Base-by-base conservation (phyloP, 1,139 yeast species). In the Debaryomyces coudertii region DNA sequence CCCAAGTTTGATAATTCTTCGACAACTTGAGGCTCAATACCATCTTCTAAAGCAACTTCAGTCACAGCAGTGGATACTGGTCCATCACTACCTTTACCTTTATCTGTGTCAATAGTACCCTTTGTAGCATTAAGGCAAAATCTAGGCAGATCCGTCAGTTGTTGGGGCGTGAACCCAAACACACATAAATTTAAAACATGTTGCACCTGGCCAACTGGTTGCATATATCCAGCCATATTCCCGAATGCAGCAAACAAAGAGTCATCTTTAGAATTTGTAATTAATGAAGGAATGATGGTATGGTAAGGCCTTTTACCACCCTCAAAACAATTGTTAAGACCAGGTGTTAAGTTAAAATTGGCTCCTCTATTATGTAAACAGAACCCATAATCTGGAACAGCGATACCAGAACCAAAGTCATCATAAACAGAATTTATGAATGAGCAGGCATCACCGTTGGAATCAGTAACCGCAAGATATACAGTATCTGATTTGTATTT, bases 151-250 rank as follows among this genome's bases (percentile, higher is more conserved):
- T 88, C 95, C 33, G 87, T 66, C 29, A 90, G 85, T 54, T 83
- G 80, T 61, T 88, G 95, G 1, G 95, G 89, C 45, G 82, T 77
- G 61, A 84, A 67, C 0, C 83, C 82, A 62, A 84, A 88, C 9
- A 83, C 60, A 1, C 79, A 58, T 71, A 88, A 63, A 61, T 88
- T 88, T 51, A 86, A 63, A 29, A 82, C 84, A 45, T 87, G 92
- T 58, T 87, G 93, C 3, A 88, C 83, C 55, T 88, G 96, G 1
- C 93, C 92, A 53, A 86, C 90, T 2, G 95, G 95, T 61, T 88
- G 96, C 71, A 85, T 87, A 67, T 83, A 88, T 0, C 93, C 96
- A 18, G 96, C 96, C 92, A 87, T 88, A 54, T 87, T 88, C 28
- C 95, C 96, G 57, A 80, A 86, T 2, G 87, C 71, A 0, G 92